Conservation (phyloP, 75 land plant species). For the Selaginella tamariscina region DNA sequence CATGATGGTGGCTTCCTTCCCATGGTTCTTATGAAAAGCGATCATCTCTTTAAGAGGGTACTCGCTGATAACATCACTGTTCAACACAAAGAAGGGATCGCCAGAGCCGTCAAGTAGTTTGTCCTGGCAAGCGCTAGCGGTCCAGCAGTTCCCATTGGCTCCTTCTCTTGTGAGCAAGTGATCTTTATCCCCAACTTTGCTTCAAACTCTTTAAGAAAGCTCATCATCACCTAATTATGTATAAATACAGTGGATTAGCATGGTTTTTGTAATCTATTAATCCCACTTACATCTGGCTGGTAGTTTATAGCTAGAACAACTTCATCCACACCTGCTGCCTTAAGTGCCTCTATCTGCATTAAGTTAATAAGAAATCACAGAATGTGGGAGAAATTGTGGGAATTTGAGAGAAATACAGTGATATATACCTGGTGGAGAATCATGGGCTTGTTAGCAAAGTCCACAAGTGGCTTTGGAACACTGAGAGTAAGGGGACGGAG, state of each 20-base stretch:
- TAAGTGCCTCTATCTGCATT: not conserved
- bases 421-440: slow-evolving; percentile 75
- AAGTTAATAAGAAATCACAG: not conserved
- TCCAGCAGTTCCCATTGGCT: slow-evolving; percentile 5
- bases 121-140: slow-evolving; percentile 5
- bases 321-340: slow-evolving; percentile 5
- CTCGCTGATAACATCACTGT: slow-evolving; percentile 13
- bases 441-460: slow-evolving; percentile 95
- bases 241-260: too few relatives aligned
- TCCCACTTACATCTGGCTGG: not conserved
- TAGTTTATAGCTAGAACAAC: slow-evolving; percentile 1
- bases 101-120: slow-evolving; percentile 10
- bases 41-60: slow-evolving; percentile 6
- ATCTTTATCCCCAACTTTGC: not conserved
- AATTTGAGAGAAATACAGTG: not conserved
- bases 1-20: slow-evolving; percentile 8
- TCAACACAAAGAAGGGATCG: slow-evolving; percentile 4
- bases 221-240: slow-evolving; percentile 13
- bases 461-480: slow-evolving; percentile 90
- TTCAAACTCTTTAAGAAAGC: slow-evolving; percentile 7
- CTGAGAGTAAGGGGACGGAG: slow-evolving; percentile 85
- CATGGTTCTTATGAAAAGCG: slow-evolving; percentile 5
- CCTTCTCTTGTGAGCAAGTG: slow-evolving; percentile 6
- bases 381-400: not conserved
- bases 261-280: not conserved